phyloP scores from a whole-genome alignment of 345 rosid genomes.

The Linum tenue region DNA sequence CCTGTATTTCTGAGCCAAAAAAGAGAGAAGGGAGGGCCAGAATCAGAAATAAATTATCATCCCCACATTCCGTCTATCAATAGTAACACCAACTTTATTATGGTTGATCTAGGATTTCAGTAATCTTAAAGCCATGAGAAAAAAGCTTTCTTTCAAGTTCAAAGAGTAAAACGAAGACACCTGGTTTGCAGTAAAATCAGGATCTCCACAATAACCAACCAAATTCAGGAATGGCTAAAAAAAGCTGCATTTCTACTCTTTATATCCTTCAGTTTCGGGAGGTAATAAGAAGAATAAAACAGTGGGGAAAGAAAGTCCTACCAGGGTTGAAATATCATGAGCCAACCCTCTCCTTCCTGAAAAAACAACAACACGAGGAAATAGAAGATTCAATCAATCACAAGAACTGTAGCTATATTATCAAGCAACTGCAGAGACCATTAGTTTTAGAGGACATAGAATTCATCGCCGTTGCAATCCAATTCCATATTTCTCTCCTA shows the following conservation, averaged over 20 bases:
- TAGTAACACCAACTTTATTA: not conserved
- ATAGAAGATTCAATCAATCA: not conserved
- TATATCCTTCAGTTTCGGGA: not conserved
- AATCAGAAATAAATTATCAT: no score
- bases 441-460: not conserved
- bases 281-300: not conserved
- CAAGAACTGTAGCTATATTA: conserved; percentile 9
- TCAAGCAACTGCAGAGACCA: conserved; percentile 7
- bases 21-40: conserved; percentile 7
- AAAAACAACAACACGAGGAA: conserved; percentile 5
- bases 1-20: conserved; percentile 52
- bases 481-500: not conserved
- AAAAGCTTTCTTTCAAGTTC: not conserved
- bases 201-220: not conserved
- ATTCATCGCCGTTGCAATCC: not conserved
- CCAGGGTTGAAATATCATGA: conserved; percentile 52
- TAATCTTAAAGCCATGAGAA: no score
- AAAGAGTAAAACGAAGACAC: not conserved
- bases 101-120: no score
- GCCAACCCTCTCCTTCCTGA: conserved; percentile 56
- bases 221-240: no score
- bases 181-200: not conserved
- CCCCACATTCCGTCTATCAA: not conserved
- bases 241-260: not conserved
- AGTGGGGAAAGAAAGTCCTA: conserved; percentile 25